These are phyloP conservation scores for Kazachstania taianensis DNA, from an alignment of 805 yeast genomes.

Conservation along the genomic window DNA sequence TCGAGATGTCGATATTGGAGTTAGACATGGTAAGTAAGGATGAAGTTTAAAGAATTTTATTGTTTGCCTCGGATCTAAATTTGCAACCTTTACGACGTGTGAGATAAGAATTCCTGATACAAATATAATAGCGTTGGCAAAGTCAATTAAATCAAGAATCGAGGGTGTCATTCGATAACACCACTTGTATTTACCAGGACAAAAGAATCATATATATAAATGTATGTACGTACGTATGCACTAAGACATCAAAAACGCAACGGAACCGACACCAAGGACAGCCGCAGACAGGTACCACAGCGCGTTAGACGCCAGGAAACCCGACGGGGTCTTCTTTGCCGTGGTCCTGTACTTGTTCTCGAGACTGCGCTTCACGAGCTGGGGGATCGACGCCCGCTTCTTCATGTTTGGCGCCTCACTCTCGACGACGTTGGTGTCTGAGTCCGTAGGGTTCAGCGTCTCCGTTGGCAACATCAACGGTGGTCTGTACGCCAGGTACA, in stretches of 20 bases:
- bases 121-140: too few species aligned
- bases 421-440: slow-evolving; percentile 22
- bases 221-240: slow-evolving; percentile 1
- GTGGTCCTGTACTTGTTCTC: slow-evolving; percentile 74
- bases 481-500: slow-evolving; percentile 86
- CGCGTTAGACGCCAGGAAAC: slow-evolving; percentile 11
- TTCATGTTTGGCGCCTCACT: slow-evolving; percentile 14
- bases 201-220: slow-evolving; percentile 1
- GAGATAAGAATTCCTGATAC: too few species aligned
- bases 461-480: slow-evolving; percentile 92
- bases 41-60: too few species aligned
- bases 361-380: slow-evolving; percentile 56
- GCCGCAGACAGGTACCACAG: slow-evolving; percentile 23
- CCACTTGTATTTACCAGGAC: too few species aligned
- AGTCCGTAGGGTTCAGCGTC: slow-evolving; percentile 75
- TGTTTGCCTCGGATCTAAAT: too few species aligned
- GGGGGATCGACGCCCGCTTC: slow-evolving; percentile 23
- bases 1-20: too few species aligned
- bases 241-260: slow-evolving; percentile 18
- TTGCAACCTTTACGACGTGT: too few species aligned
- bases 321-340: slow-evolving; percentile 34
- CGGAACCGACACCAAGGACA: slow-evolving; percentile 23
- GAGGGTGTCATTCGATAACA: too few species aligned
- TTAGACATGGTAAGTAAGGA: too few species aligned
- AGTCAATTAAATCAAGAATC: too few species aligned